Base-by-base conservation (phyloP, 768 basidiomycete species). In the Suillus lakei region DNA sequence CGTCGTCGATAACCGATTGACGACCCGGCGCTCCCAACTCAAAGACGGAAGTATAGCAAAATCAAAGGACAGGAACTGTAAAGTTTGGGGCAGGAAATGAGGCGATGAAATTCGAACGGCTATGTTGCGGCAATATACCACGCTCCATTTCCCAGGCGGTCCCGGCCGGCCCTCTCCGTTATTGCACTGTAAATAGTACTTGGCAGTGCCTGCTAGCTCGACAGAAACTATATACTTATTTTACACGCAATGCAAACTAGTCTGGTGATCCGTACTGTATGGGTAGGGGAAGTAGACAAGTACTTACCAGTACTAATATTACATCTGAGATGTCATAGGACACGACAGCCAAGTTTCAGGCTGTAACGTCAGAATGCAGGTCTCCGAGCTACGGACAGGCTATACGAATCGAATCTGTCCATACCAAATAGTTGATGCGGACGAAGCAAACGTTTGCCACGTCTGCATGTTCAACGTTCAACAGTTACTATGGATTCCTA, bases 21-120 rank as follows among this genome's bases (percentile, higher is more conserved):
- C 39, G 6, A 30, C 18, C 39, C 8, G 30, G 9, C 16, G 28
- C 39, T 41, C 1, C 26, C 18, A 15, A 12, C 16, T 39, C 23
- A 10, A 39, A 59, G 58, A 4, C 18, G 26, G 32, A 36, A 3
- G 55, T 38, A 54, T 26, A 55, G n/a, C n/a, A 7, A 55, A 18
- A 53, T 54, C 21, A 54, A 56, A 59, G 58, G 21, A 59, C 39
- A 59, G 58, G 58, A 39, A 58, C 38, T 16, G 34, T 58, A 41
- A 59, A 39, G 26, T 58, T 39, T 39, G 39, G 39, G 18, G 58
- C 39, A 59, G 39, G 38, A 59, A 59, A 59, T 59, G 58, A 59
- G 58, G 58, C 58, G 39, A 59, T 59, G 58, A 34, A 32, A 54
- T 32, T 32, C 30, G 28, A 51, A 34, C 53, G 53, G 53, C 21